These are phyloP conservation scores for Waltergamsia citrina DNA, from an alignment of 2,329 filamentous ascomycete species.

Conservation along the genomic window DNA sequence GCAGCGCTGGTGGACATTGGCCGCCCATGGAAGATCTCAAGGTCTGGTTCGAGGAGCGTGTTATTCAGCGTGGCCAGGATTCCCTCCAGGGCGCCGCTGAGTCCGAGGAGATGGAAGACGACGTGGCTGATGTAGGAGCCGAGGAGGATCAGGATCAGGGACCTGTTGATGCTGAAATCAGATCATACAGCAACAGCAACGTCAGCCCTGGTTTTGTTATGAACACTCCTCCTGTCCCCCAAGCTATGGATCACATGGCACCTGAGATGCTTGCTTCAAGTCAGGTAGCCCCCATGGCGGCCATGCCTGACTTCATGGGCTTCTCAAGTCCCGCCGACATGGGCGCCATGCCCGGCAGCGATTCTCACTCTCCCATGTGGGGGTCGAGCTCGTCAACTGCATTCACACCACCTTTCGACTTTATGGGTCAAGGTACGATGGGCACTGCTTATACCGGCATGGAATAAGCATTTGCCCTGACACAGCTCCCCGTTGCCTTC, in stretches of 20 bases:
- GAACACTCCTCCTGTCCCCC: not conserved
- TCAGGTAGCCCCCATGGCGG: too few species aligned
- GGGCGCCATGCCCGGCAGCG: too few species aligned
- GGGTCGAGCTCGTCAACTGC: not conserved
- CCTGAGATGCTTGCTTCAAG: not conserved
- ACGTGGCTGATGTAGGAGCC: constrained; percentile 4
- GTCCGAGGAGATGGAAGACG: constrained; percentile 17
- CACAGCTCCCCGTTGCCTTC: not conserved
- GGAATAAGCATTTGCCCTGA: not conserved
- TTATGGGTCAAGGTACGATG: not conserved
- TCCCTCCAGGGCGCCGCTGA: not conserved
- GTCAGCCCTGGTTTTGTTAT: not conserved
- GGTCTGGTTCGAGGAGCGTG: constrained; percentile 42
- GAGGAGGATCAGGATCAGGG: not conserved
- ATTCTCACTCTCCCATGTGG: not conserved
- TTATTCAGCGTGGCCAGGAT: not conserved
- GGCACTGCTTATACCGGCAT: not conserved
- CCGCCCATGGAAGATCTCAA: constrained; percentile 48
- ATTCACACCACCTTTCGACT: not conserved
- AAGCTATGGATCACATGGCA: not conserved
- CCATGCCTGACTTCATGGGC: not conserved
- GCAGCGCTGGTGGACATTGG: constrained; percentile 44
- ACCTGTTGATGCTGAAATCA: not conserved
- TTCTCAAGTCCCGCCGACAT: not conserved
- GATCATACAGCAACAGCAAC: too few species aligned